Evolutionary conservation across 352 stramenopile species (phyloP), one percentile per base, ranked within the genome.

Genomic region (Phytophthora multivora): DNA sequence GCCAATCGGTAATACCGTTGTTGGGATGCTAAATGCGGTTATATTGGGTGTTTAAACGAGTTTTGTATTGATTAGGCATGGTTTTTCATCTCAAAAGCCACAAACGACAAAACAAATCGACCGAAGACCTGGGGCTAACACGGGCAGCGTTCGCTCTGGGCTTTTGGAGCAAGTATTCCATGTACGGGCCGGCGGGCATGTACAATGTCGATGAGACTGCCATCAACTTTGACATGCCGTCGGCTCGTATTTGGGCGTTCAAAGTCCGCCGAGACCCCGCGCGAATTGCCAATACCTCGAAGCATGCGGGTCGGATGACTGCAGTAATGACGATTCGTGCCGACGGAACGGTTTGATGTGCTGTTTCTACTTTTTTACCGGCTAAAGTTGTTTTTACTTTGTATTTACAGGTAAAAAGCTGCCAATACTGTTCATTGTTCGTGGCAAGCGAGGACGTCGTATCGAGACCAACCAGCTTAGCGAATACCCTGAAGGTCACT

Each of bases 401-500:
- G 21, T 23, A 23, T 51, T 39, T 42, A 16, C 30, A 59, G n/a
- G 51, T 1, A 12, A 16, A 46, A 47, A 46, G n/a, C 12, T 60
- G 8, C 19, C 52, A 10, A 52, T 61, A 9, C 30, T 52, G 4
- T 35, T 47, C 3, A 47, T 61, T 1, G 13, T 47, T 0, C 52
- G 41, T 5, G 53, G 41, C 4, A 61, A 52, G 12, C 42, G 18
- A 5, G 21, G 31, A 1, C 21, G 50, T 4, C 9, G 7, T 11
- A 13, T 61, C 2, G 31, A 46, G 23, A 52, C 30, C 2, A 38
- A 52, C 2, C 21, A 61, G 25, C 30, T 62, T 8, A 9, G 10
- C 3, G 33, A 16, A 1, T 62, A 31, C 13, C 43, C 53, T 13
- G 10, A 11, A 16, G 45, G 46, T 0, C 43, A 56, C 19, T 40